phyloP scores from a whole-genome alignment of 192 early-diverging fungal genomes.

The Haplosporangium gracile region DNA sequence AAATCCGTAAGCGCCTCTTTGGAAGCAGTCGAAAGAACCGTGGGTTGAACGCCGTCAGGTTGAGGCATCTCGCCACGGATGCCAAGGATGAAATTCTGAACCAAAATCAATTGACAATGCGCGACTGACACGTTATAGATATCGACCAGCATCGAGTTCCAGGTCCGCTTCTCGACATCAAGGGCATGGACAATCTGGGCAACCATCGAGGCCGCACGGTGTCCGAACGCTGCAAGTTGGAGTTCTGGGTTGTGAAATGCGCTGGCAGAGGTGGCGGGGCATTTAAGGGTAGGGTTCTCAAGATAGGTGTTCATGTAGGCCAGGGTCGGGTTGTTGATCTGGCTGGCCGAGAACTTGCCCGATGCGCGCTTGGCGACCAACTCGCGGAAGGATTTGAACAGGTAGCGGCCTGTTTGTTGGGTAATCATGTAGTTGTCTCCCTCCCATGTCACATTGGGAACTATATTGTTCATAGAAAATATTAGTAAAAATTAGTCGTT shows the following conservation, averaged over 20 bases:
- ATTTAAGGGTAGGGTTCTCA: conserved; percentile 67
- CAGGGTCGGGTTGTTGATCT: conserved; percentile 41
- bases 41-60: conserved; percentile 26
- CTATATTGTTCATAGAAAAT: neutral
- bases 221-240: conserved; percentile 78
- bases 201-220: conserved; percentile 76
- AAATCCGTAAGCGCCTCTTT: conserved; percentile 60
- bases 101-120: conserved; percentile 82
- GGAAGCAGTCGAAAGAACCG: conserved; percentile 32
- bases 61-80: conserved; percentile 62
- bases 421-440: conserved; percentile 89
- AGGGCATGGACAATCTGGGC: conserved; percentile 73
- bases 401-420: conserved; percentile 85
- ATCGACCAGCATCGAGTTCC: conserved; percentile 83
- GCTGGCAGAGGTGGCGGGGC: conserved; percentile 39
- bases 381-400: conserved; percentile 53
- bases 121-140: conserved; percentile 79
- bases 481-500: neutral
- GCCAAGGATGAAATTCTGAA: conserved; percentile 77
- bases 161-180: conserved; percentile 69
- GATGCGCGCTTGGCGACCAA: conserved; percentile 44
- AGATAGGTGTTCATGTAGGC: conserved; percentile 63
- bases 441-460: conserved; percentile 85
- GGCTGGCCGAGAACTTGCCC: conserved; percentile 19
- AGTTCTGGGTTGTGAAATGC: conserved; percentile 56